phyloP scores from a whole-genome alignment of 441 rosid genomes.

The Iberis amara region DNA sequence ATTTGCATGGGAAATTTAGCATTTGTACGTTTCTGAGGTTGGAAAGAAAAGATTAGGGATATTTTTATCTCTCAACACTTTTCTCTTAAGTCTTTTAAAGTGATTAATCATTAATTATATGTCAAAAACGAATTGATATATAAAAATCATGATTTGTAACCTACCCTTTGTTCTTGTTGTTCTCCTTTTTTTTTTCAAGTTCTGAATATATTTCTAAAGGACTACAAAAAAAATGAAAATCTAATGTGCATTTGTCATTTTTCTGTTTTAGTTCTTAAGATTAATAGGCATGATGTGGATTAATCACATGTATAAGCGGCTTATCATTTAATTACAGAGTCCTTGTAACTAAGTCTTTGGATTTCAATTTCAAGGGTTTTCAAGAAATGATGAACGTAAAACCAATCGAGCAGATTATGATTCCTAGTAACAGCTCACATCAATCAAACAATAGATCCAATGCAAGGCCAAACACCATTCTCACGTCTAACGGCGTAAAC shows the following conservation, averaged over 20 bases:
- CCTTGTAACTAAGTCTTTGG: too few relatives aligned
- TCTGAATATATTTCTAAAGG: slow-evolving; percentile 11
- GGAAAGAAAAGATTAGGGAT: background rate
- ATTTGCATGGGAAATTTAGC: slow-evolving; percentile 17
- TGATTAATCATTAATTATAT: slow-evolving; percentile 25
- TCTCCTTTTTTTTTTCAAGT: slow-evolving; percentile 8
- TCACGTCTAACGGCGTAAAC: slow-evolving; percentile 27
- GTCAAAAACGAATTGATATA: slow-evolving; percentile 6
- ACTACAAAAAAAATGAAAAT: too few relatives aligned
- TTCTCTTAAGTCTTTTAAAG: slow-evolving; percentile 19
- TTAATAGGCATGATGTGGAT: too few relatives aligned
- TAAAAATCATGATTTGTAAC: slow-evolving; percentile 41
- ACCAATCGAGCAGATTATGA: slow-evolving; percentile 58
- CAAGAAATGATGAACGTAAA: slow-evolving; percentile 47
- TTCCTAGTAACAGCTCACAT: slow-evolving; percentile 36
- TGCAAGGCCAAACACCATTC: slow-evolving; percentile 27
- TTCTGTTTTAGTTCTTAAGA: slow-evolving; percentile 1
- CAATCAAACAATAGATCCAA: slow-evolving; percentile 24
- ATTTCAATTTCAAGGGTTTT: slow-evolving; percentile 31
- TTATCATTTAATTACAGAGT: too few relatives aligned
- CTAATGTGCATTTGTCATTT: slow-evolving; percentile 19
- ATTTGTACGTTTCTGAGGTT: slow-evolving; percentile 25
- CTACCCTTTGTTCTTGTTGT: slow-evolving; percentile 27
- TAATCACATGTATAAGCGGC: background rate
- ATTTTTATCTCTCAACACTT: background rate